phyloP scores from a whole-genome alignment of 768 basidiomycete species.

The Suillus sp. region DNA sequence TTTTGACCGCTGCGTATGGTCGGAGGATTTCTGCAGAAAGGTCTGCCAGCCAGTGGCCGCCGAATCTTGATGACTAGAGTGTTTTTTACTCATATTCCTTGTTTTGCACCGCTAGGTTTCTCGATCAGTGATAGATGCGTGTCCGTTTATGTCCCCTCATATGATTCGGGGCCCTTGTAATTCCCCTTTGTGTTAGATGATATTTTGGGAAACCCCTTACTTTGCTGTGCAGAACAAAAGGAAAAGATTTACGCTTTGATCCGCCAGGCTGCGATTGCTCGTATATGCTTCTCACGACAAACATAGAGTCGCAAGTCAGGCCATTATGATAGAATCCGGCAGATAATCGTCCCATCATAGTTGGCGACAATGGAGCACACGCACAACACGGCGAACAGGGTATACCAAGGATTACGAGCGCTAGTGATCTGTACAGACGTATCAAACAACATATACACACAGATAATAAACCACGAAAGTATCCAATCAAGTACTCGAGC shows the following conservation, averaged over 20 bases:
- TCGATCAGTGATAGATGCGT: not conserved
- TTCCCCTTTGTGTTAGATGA: not conserved
- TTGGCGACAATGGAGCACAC: not conserved
- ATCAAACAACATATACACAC: slow-evolving; percentile 22
- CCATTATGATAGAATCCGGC: no score
- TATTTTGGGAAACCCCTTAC: not conserved
- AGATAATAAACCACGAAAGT: slow-evolving; percentile 17
- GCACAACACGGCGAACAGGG: not conserved
- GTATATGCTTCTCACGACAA: not conserved
- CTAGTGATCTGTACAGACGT: slow-evolving; percentile 19
- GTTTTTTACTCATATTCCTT: not conserved
- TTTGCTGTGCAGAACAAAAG: not conserved
- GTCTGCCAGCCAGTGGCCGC: slow-evolving; percentile 39
- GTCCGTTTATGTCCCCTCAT: not conserved
- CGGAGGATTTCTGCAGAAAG: slow-evolving; percentile 45
- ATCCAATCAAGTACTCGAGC: slow-evolving; percentile 25
- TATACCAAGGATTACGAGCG: not conserved
- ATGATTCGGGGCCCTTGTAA: not conserved
- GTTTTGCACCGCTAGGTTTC: not conserved
- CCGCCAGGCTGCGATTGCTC: not conserved
- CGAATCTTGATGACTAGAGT: slow-evolving; percentile 23
- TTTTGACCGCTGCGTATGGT: not conserved
- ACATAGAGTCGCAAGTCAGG: not conserved
- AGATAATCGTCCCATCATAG: not conserved
- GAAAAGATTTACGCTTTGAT: slow-evolving; percentile 8